Base-by-base conservation (phyloP, 345 rosid genomes). In the Eucalyptus cloeziana region DNA sequence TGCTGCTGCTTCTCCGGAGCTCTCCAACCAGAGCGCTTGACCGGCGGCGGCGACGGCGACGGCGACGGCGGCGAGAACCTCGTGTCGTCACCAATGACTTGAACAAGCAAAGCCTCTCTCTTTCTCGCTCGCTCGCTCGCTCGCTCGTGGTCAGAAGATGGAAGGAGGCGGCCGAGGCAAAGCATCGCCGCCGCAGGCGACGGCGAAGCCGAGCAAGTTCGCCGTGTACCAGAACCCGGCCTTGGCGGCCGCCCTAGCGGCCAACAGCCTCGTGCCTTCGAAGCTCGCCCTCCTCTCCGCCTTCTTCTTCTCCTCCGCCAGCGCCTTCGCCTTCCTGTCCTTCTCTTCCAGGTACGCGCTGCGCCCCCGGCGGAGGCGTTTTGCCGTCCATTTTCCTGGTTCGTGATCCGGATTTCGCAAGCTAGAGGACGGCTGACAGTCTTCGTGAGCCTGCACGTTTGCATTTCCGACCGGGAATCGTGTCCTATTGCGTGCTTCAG, bases 221-320 rank as follows among this genome's bases (percentile, higher is more conserved):
- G 58, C 95, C 3, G 99, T 94, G 86, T 96, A 97, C 90, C 96
- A 93, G 94, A 96, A 96, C 93, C 97, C 98, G 44, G 92, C 93
- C 54, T 92, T 97, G 9, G 92, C 98, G 49, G 95, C 97, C 47
- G 98, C 98, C 54, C 92, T 96, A n/a, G 94, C 97, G 7, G 97
- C 98, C 79, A 94, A 90, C 85, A 96, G 99, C 88, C 91, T 94
- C 87, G 95, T 90, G 86, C 99, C 99, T 49, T 94, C 99, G 10
- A 97, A 92, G 91, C 92, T 94, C 37, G 89, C 94, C 43, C 89
- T 97, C 87, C 52, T 94, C 88, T 90, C 89, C 93, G 85, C 93
- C 58, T 88, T 96, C 89, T 90, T 88, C n/a, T 90, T 97, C 92
- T 95, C 96, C 81, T 91, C 96, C 27, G 94, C 93, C 91, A 95